Base-by-base conservation (phyloP, 495 filamentous ascomycete species). In the Neurospora discreta region DNA sequence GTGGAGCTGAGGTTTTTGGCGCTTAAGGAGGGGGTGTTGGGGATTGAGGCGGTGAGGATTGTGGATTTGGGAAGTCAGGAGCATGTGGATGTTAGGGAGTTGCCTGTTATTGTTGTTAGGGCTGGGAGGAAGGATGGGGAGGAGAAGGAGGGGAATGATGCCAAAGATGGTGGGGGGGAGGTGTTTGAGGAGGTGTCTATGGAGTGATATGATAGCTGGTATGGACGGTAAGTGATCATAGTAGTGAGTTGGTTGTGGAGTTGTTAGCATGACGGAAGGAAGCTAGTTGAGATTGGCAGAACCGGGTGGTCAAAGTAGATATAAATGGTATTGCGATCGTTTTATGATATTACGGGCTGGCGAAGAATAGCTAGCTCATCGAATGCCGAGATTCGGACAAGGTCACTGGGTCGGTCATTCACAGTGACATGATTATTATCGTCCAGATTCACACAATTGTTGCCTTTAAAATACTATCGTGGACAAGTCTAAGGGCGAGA, bases 1-100 rank as follows among this genome's bases (percentile, higher is more conserved):
- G 89, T 89, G 0, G 91, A 97, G 79, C 80, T 98, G 69, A 87
- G 90, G 71, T 92, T 98, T 69, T 82, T 97, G 38, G 89, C 94
- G 11, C 82, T 97, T 58, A 86, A 86, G 23, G 86, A 87, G 30
- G 95, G 95, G 0, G 84, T 94, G 20, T 84, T 98, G 10, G 85
- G 87, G 3, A 78, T 98, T 3, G 95, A 97, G 76, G 89, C 90
- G 13, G 87, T 99, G 13, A 85, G 93, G 70, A 88, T 98, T 11
- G 85, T 95, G 30, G 95, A 99, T 82, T 82, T 95, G 73, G 89
- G 86, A 41, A 92, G 88, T 60, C 91, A 92, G 74, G 92, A 96
- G 81, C 89, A 89, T 78, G 89, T 92, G 18, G 93, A 97, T 83
- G 89, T 97, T 69, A 84, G 88, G 73, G 91, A 97, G 75, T 78